These are phyloP conservation scores for Draba incana DNA, from an alignment of 345 rosid species.

Conservation along the genomic window DNA sequence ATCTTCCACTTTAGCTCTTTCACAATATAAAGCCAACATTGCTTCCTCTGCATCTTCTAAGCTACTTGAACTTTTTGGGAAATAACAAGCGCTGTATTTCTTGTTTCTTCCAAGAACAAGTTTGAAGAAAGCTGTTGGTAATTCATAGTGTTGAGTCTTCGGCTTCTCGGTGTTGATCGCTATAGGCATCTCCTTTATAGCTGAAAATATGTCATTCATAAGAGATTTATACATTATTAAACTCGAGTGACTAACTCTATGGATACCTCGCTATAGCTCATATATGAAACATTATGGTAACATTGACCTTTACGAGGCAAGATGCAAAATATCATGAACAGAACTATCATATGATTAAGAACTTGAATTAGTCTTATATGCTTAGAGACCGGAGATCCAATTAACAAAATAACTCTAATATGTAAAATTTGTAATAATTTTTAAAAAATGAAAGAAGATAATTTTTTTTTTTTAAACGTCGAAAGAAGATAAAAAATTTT, in stretches of 20 bases:
- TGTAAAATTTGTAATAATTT: background rate
- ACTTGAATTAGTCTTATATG: conserved; percentile 25
- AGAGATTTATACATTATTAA: background rate
- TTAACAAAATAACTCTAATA: conserved; percentile 1
- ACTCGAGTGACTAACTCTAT: no score
- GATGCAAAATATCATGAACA: conserved; percentile 10
- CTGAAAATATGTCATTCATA: conserved; percentile 40
- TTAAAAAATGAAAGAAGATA: background rate
- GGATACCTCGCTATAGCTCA: no score
- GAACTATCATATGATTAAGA: conserved; percentile 4
- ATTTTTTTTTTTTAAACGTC: no score
- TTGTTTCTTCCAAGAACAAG: conserved; percentile 74
- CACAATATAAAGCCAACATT: conserved; percentile 71
- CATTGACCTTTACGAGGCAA: background rate
- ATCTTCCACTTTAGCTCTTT: conserved; percentile 69
- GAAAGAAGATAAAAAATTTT: background rate
- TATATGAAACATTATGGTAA: no score
- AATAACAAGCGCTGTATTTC: conserved; percentile 88
- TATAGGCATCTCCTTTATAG: conserved; percentile 75
- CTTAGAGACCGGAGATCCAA: conserved; percentile 16
- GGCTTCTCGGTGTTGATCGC: conserved; percentile 70
- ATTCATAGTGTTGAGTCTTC: conserved; percentile 76
- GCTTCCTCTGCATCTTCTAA: conserved; percentile 86
- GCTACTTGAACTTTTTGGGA: conserved; percentile 53
- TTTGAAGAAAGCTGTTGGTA: conserved; percentile 88